phyloP scores from a whole-genome alignment of 495 filamentous ascomycete species.

The Penicillium longicatenatum region DNA sequence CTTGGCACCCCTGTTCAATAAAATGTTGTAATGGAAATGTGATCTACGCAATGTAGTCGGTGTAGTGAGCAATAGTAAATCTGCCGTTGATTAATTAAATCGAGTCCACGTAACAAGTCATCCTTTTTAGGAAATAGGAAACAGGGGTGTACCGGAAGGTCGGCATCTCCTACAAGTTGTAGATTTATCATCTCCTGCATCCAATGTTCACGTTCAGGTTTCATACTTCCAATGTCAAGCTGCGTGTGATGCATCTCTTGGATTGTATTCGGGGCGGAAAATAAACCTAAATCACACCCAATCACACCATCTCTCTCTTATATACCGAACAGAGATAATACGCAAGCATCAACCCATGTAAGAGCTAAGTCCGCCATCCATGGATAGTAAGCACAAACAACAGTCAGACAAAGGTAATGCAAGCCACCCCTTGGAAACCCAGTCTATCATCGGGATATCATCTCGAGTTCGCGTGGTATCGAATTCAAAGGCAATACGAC shows the following conservation, averaged over 20 bases:
- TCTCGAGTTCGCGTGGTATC: neutral
- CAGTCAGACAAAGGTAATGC: neutral
- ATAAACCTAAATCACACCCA: slow-evolving; percentile 11
- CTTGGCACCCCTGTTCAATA: too few relatives aligned
- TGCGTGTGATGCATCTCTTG: neutral
- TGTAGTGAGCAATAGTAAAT: too few relatives aligned
- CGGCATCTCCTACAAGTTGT: too few relatives aligned
- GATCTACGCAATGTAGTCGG: too few relatives aligned
- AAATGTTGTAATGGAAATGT: too few relatives aligned
- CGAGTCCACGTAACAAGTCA: too few relatives aligned
- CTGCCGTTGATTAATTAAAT: too few relatives aligned
- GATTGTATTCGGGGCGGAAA: slow-evolving; percentile 9
- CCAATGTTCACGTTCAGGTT: neutral
- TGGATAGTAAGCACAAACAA: neutral
- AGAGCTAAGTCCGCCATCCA: too few relatives aligned
- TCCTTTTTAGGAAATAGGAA: too few relatives aligned
- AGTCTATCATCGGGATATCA: too few relatives aligned
- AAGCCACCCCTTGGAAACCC: neutral
- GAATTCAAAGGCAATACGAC: neutral
- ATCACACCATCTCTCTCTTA: neutral
- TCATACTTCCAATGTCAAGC: neutral
- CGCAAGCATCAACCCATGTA: neutral
- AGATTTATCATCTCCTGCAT: too few relatives aligned
- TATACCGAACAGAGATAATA: neutral
- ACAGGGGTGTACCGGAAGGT: too few relatives aligned